Evolutionary conservation across 2,329 filamentous ascomycete species (phyloP), one percentile per base, ranked within the genome.

Genomic region (Aphanocladium album): DNA sequence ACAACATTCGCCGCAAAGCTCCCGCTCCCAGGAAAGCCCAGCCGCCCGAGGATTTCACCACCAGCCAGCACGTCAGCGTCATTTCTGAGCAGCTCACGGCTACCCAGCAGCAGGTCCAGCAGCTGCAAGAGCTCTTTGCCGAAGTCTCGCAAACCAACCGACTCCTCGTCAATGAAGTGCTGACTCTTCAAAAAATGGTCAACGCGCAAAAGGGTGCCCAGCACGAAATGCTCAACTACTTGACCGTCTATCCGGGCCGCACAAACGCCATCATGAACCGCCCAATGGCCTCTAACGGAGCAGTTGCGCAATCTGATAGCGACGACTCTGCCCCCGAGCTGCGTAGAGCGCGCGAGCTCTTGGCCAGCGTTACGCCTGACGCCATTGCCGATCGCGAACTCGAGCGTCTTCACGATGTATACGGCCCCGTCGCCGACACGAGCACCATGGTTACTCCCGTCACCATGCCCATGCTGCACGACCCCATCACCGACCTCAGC

Each of bases 1-100:
- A 99, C 70, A 98, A 97, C 67, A 99, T 99, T 70, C 87, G 92
- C 69, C 84, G 95, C 67, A 99, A 99, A 77, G 93, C 95, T 2
- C 95, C 95, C 0, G 92, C 93, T 1, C 90, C 93, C 3, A 83
- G 93, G 65, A 98, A 97, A 72, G 75, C 81, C 3, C 83, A 84
- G 65, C 77, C 78, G 12, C 73, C 79, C 19, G 88, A 87, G 60
- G 92, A 96, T 57, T 87, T 90, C 60, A 85, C 90, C 25, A 89
- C 91, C 1, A 88, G 87, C 25, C 92, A 96, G 72, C 93, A 97
- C 73, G 89, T 96, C 71, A 89, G 93, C 64, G 83, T 96, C 65
- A 84, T 97, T 68, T 93, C 91, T 72, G 90, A 91, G 68, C 92
- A 96, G 67, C 80, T 97, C 56, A 86, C 91, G 57, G 93, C 93